phyloP scores from a whole-genome alignment of 2,329 filamentous ascomycete species.

The Niveomyces coronatus region DNA sequence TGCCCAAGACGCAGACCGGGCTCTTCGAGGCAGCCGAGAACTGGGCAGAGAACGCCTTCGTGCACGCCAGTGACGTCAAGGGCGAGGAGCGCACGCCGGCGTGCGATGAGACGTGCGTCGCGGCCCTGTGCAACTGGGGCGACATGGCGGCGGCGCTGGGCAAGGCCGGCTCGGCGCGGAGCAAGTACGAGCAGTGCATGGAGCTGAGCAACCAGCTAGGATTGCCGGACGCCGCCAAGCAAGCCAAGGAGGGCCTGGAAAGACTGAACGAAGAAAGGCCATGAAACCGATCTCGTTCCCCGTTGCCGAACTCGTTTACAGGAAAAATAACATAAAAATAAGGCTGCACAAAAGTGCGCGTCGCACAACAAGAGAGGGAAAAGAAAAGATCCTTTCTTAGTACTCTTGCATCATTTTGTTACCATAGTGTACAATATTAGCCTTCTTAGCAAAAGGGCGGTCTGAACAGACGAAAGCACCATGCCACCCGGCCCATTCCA shows the following conservation, averaged over 20 bases:
- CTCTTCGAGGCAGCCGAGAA: conserved; percentile 60
- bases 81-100: conserved; percentile 61
- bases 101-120: conserved; percentile 75
- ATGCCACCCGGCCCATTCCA: too few relatives aligned
- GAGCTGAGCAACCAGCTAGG: conserved; percentile 46
- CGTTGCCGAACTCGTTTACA: neutral
- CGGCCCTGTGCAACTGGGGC: conserved; percentile 76
- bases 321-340: too few relatives aligned
- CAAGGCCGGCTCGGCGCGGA: conserved; percentile 51
- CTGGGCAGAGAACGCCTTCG: conserved; percentile 72
- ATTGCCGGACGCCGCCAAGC: conserved; percentile 40
- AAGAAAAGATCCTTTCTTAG: too few relatives aligned
- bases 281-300: too few relatives aligned
- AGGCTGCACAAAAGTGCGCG: too few relatives aligned
- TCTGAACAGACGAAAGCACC: too few relatives aligned
- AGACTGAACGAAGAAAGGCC: conserved; percentile 16
- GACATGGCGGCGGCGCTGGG: conserved; percentile 72
- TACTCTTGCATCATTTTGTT: too few relatives aligned
- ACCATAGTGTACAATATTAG: too few relatives aligned
- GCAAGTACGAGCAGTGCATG: conserved; percentile 58
- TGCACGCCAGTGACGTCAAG: conserved; percentile 53
- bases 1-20: conserved; percentile 40
- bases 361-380: too few relatives aligned
- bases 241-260: conserved; percentile 42
- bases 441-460: too few relatives aligned